Conservation (phyloP, 192 early-diverging fungal genomes). For the Geosiphon pyriformis region DNA sequence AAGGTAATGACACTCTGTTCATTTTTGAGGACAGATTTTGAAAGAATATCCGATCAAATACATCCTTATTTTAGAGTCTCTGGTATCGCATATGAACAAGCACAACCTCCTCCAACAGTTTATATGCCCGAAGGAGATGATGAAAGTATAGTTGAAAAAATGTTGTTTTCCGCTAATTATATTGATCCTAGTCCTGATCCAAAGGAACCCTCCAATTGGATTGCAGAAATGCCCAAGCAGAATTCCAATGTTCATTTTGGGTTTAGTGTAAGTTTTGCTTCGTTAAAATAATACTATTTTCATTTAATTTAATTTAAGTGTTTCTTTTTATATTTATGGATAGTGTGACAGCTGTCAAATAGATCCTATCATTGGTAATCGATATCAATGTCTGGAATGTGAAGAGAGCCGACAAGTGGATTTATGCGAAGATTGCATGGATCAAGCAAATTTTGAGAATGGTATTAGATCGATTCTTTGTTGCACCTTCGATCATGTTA, state of each 20-base stretch:
- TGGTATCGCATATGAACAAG: slow-evolving; percentile 39
- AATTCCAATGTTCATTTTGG: slow-evolving; percentile 32
- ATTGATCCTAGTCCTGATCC: neutral
- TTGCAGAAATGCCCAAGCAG: slow-evolving; percentile 25
- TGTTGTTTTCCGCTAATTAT: slow-evolving; percentile 31
- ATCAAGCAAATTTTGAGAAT: neutral
- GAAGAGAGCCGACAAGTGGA: slow-evolving; percentile 55
- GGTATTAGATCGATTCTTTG: no score
- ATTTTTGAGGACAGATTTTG: slow-evolving; percentile 8
- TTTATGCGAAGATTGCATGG: slow-evolving; percentile 56
- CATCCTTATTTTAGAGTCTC: slow-evolving; percentile 43
- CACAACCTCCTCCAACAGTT: slow-evolving; percentile 38
- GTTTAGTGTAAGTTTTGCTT: slow-evolving; percentile 33
- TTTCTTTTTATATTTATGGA: slow-evolving; percentile 7
- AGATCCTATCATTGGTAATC: slow-evolving; percentile 66
- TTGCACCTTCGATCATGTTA: no score
- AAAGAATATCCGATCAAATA: slow-evolving; percentile 24
- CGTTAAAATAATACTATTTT: slow-evolving; percentile 13
- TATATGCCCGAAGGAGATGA: slow-evolving; percentile 50
- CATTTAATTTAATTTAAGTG: neutral
- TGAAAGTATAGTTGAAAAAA: slow-evolving; percentile 38
- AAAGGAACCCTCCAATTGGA: slow-evolving; percentile 12
- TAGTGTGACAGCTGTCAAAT: slow-evolving; percentile 67
- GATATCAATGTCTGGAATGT: slow-evolving; percentile 64
- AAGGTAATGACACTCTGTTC: slow-evolving; percentile 22